Base-by-base conservation (phyloP, 1,284 basidiomycete genomes). In the Salmacisia buchloeana region DNA sequence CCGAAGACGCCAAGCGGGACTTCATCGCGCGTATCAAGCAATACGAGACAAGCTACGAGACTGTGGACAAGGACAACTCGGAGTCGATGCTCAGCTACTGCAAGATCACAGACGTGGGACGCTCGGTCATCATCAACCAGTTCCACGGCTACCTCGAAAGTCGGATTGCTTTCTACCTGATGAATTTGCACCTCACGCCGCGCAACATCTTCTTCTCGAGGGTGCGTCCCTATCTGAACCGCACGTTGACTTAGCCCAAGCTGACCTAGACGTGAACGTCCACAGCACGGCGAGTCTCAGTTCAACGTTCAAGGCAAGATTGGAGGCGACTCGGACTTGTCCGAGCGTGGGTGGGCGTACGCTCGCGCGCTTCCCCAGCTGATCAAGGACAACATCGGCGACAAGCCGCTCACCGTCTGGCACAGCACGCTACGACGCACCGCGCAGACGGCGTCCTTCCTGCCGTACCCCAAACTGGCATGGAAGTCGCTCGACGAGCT, bases 401-500 rank as follows among this genome's bases (percentile, higher is more conserved):
- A 94, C 73, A 89, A 88, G 0, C 86, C 88, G 0, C 81, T 97
- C 64, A 96, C 92, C 41, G 94, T 98, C 34, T 99, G 96, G 96
- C 97, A 96, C 9, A 97, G 92, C 18, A 98, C 94, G 1, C 83
- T 98, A 38, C 86, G 88, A 68, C 85, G 94, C 25, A 99, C 94
- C 2, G 91, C 91, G 23, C 92, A 97, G 81, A 98, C 96, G 0
- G 93, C 87, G 0, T 85, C 87, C 45, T 77, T 86, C 68, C 83
- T 98, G 13, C 87, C 89, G 0, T 97, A 94, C 78, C 85, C 88
- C 46, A 96, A 98, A 78, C 83, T 98, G 69, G 97, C 94, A 0
- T 99, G 96, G 96, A 99, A 99, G 81, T 92, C 92, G 3, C 83
- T 99, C 36, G 96, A 99, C 77, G 96, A 99, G 81, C 84, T 99